Evolutionary conservation across 1,284 basidiomycete species (phyloP).

Genomic region (Ceratobasidium sp.): DNA sequence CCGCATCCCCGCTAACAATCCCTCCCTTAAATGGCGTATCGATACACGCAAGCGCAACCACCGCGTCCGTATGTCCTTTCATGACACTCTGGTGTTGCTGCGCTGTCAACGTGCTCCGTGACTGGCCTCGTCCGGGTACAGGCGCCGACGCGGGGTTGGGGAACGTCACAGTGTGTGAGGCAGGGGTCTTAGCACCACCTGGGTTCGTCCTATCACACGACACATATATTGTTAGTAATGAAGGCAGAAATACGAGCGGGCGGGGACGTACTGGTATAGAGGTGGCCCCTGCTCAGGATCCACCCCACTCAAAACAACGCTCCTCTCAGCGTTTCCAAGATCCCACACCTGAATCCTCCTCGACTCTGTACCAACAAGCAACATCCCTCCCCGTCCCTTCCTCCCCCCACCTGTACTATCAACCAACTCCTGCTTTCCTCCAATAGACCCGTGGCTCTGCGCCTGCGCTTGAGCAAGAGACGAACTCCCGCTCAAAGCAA

Average conservation of each 20-base stretch:
- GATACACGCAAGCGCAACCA: constrained; percentile 81
- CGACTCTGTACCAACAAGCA: constrained; percentile 86
- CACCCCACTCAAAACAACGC: constrained; percentile 74
- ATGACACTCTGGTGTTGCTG: constrained; percentile 81
- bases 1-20: constrained; percentile 84
- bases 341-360: constrained; percentile 86
- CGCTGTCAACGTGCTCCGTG: constrained; percentile 76
- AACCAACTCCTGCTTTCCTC: constrained; percentile 32
- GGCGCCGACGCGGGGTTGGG: constrained; percentile 58
- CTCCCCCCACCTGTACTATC: constrained; percentile 7
- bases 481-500: constrained; percentile 66
- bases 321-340: constrained; percentile 70
- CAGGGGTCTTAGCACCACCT: constrained; percentile 56
- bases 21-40: constrained; percentile 89
- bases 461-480: constrained; percentile 17
- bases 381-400: constrained; percentile 66
- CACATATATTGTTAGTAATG: constrained; percentile 32
- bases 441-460: constrained; percentile 2
- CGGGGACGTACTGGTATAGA: constrained; percentile 9
- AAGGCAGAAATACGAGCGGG: neutral
- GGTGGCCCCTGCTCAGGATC: constrained; percentile 62
- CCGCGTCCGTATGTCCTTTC: constrained; percentile 82
- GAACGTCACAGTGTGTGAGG: constrained; percentile 74
- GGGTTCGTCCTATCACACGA: constrained; percentile 47
- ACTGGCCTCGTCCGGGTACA: constrained; percentile 73